Base-by-base conservation (phyloP, 73 alveolate genomes). In the Stentor coeruleus region DNA sequence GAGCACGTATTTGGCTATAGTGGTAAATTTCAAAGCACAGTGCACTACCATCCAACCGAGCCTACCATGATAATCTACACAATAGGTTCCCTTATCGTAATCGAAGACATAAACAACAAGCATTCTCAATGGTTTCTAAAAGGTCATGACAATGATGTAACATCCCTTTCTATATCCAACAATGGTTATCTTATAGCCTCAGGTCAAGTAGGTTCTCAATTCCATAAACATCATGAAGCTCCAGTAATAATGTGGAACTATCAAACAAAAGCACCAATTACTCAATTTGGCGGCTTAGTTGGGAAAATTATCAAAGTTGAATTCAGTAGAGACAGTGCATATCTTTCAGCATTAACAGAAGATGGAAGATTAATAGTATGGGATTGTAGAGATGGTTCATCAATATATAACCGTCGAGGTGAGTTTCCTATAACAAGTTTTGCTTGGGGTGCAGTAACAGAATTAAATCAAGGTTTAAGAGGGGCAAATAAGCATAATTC, bases 331-430 rank as follows among this genome's bases (percentile, higher is more conserved):
- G 96, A 90, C 76, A 90, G 85, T 39, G 73, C 81, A 37, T 90
- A 82, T 76, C 77, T 90, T 35, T 91, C 92, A 20, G 93, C 92
- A n/a, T 72, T 74, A 28, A 91, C 92, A 31, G 96, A 87, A 38
- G 87, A 90, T 59, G 87, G 86, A 38, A 77, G 89, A 28, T 85
- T 90, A 59, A 82, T 87, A 15, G 89, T 90, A 30, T 90, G 96
- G 96, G 96, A 90, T 59, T 87, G 93, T 30, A 59, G 84, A 4
- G 96, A 90, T 81, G 96, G 96, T 3, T 87, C 93, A 31, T 90
- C 91, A 3, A 81, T 90, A 3, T 91, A 83, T 77, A 90, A 90
- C 3, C 85, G 90, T 38, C 89, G 86, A 30, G 77, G 40, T 40
- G 93, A 90, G 58, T 72, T 74, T 59, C 96, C 93, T 11, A 66